Percentiles rank a stretch among this genome's conserved stretches.
These are phyloP conservation scores for Neonectria neomacrospora DNA, from an alignment of 2,329 filamentous ascomycete genomes.

Conservation along the genomic window DNA sequence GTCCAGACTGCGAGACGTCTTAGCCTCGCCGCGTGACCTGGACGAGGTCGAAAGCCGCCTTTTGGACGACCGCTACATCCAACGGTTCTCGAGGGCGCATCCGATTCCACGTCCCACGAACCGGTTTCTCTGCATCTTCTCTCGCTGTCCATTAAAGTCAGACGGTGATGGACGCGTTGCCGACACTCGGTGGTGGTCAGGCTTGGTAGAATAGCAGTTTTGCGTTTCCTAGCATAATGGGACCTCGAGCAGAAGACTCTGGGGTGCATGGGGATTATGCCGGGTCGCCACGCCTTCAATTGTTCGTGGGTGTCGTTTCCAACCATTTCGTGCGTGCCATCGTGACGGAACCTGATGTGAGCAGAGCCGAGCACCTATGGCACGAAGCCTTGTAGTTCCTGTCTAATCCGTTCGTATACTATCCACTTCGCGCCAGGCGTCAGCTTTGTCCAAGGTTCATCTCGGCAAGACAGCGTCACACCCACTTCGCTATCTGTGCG, in stretches of 20 bases:
- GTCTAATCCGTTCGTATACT: constrained; percentile 33
- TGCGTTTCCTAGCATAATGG: constrained; percentile 19
- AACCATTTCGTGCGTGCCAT: constrained; percentile 2
- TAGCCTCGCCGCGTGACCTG: constrained; percentile 31
- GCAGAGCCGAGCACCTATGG: background rate
- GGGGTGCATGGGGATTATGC: constrained; percentile 19
- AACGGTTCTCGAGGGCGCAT: constrained; percentile 32
- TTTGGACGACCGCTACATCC: too few species aligned
- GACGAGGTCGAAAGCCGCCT: too few species aligned
- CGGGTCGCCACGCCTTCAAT: constrained; percentile 21
- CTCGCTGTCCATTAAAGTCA: constrained; percentile 32
- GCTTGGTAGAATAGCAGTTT: constrained; percentile 35
- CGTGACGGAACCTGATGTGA: background rate
- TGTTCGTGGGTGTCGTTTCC: constrained; percentile 27
- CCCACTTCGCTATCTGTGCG: background rate
- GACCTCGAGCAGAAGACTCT: constrained; percentile 29
- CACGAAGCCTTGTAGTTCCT: constrained; percentile 30
- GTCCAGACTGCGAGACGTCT: constrained; percentile 1
- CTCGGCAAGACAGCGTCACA: background rate
- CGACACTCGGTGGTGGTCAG: constrained; percentile 30
- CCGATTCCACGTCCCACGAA: constrained; percentile 31
- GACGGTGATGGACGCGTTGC: constrained; percentile 28
- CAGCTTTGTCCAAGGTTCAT: constrained; percentile 32
- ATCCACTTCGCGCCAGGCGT: constrained; percentile 28
- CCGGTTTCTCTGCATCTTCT: constrained; percentile 32